phyloP scores from a whole-genome alignment of 2,329 filamentous ascomycete genomes.

The Colletotrichum lentis region DNA sequence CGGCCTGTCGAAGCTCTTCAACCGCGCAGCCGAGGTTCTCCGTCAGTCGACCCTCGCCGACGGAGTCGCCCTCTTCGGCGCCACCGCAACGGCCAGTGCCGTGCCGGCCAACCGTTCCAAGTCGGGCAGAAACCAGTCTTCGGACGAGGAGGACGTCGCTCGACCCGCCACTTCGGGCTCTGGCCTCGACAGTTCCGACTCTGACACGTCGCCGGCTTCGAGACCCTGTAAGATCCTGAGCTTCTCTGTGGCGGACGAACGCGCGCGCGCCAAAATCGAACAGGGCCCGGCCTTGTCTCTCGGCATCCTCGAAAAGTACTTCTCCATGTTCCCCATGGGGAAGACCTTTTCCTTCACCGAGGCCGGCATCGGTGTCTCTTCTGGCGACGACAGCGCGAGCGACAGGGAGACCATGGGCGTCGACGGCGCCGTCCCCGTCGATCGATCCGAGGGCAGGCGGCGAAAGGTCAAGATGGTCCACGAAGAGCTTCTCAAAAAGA shows the following conservation, averaged over 20 bases:
- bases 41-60: slow-evolving; percentile 46
- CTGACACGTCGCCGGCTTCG: slow-evolving; percentile 42
- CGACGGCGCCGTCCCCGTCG: background rate
- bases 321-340: slow-evolving; percentile 44
- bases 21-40: slow-evolving; percentile 44
- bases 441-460: slow-evolving; percentile 26
- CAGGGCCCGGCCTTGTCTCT: slow-evolving; percentile 43
- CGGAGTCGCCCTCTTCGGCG: slow-evolving; percentile 45
- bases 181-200: slow-evolving; percentile 44
- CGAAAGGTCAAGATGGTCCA: slow-evolving; percentile 43
- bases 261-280: slow-evolving; percentile 42
- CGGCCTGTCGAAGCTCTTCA: slow-evolving; percentile 42
- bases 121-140: slow-evolving; percentile 19
- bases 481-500: slow-evolving; percentile 46
- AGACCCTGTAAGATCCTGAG: slow-evolving; percentile 45
- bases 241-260: slow-evolving; percentile 42
- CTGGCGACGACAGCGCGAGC: slow-evolving; percentile 46
- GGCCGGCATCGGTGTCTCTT: slow-evolving; percentile 43
- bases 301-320: slow-evolving; percentile 45
- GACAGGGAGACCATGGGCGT: slow-evolving; percentile 40
- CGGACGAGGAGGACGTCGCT: slow-evolving; percentile 39
- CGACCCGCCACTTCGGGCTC: slow-evolving; percentile 37
- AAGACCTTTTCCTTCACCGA: slow-evolving; percentile 46
- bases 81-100: slow-evolving; percentile 41
- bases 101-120: slow-evolving; percentile 25